A percentile compares a stretch with the other conserved stretches of the same genome.
phyloP scores from a whole-genome alignment of 2,329 filamentous ascomycete species.

The Myrmaecium sp. region DNA sequence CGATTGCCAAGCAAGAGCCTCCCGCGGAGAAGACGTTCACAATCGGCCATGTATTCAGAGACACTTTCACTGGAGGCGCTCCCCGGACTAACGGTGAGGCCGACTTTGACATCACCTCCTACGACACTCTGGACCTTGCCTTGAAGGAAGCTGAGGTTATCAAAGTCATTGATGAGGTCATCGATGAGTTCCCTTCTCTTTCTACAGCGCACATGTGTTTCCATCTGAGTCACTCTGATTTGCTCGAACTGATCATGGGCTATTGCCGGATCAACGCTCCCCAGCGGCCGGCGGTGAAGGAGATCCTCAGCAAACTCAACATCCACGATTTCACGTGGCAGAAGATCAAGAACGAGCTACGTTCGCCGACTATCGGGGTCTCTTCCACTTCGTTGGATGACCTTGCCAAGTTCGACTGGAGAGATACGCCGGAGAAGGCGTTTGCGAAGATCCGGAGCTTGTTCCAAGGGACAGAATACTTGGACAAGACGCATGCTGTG shows the following conservation, averaged over 20 bases:
- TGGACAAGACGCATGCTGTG: slow-evolving; percentile 34
- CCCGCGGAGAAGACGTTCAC: slow-evolving; percentile 62
- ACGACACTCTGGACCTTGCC: slow-evolving; percentile 62
- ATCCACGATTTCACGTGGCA: slow-evolving; percentile 66
- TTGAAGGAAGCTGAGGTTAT: slow-evolving; percentile 87
- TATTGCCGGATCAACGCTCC: slow-evolving; percentile 62
- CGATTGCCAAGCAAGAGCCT: slow-evolving; percentile 54
- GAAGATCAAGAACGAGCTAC: slow-evolving; percentile 65
- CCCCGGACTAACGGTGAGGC: slow-evolving; percentile 74
- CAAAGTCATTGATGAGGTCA: slow-evolving; percentile 85
- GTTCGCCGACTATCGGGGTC: slow-evolving; percentile 64
- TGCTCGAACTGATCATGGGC: slow-evolving; percentile 78
- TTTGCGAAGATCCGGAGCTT: slow-evolving; percentile 44
- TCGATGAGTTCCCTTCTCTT: slow-evolving; percentile 62
- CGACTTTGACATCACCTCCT: slow-evolving; percentile 90
- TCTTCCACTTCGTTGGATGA: slow-evolving; percentile 84
- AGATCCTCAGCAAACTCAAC: slow-evolving; percentile 74
- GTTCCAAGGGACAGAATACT: slow-evolving; percentile 35
- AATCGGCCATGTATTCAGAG: slow-evolving; percentile 77
- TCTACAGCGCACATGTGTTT: slow-evolving; percentile 64
- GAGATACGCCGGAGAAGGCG: slow-evolving; percentile 57
- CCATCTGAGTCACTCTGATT: slow-evolving; percentile 72
- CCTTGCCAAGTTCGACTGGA: slow-evolving; percentile 77
- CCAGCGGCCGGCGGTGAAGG: slow-evolving; percentile 57
- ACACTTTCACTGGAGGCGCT: slow-evolving; percentile 61